Base-by-base conservation (phyloP, 2,329 filamentous ascomycete species). In the Colletotrichum lini region DNA sequence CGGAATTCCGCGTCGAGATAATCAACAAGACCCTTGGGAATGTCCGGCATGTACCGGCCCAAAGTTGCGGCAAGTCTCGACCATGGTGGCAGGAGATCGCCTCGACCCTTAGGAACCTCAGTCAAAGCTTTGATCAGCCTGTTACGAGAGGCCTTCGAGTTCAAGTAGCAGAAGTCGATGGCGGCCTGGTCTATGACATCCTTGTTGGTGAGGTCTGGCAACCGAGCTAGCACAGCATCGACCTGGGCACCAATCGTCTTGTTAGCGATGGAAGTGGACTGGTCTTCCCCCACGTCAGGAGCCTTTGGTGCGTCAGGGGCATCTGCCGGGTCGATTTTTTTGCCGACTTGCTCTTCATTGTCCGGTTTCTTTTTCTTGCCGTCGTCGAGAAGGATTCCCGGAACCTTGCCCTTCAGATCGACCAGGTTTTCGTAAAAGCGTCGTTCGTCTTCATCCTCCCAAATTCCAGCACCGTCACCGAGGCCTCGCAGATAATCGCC, bases 221-320 rank as follows among this genome's bases (percentile, higher is more conserved):
- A 87, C 26, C 94, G 92, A 26, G 94, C 89, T 40, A 99, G 86
- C 49, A 99, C 86, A 18, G 94, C 93, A 80, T 99, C 97, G 2
- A 99, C 96, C 80, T 99, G 96, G 3, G 96, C 96, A 60, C 96
- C 96, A 70, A 98, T 96, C 3, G 95, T 98, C 84, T 98, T 98
- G 85, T 98, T 99, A 40, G 93, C 94, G 78, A 99, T 98, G 1
- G 95, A 90, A n/a, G 90, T 97, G 3, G 96, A 98, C 78, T 93
- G 92, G 73, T 98, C 96, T 61, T 98, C 95, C 8, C 84, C 82
- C 35, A 90, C 86, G 6, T 86, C 82, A 4, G 83, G 73, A 13
- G 84, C 74, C 78, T 92, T 94, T 3, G 84, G 73, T 0, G 83
- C 67, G 35, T 89, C 86, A 9, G 80, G 74, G 3, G 84, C 79